Evolutionary conservation across 176 grass and related monocot genomes (phyloP).

Genomic region (Themeda triandra): DNA sequence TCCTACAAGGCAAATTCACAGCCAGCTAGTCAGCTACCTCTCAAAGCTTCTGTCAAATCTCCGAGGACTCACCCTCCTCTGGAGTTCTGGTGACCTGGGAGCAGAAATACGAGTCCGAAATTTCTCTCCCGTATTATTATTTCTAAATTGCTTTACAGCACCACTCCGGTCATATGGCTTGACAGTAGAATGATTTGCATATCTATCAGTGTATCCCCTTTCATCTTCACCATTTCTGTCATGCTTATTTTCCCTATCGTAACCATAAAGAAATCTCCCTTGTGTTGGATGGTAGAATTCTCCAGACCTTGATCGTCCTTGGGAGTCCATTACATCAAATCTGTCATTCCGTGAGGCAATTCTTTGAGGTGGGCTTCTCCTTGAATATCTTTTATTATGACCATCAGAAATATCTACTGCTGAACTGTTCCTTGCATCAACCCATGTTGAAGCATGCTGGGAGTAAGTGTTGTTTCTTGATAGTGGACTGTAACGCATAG

Average conservation of each 20-base stretch:
- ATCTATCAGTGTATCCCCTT: slow-evolving; percentile 43
- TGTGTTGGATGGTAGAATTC: slow-evolving; percentile 49
- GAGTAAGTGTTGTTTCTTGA: slow-evolving; percentile 47
- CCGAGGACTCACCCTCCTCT: slow-evolving; percentile 51
- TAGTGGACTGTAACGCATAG: slow-evolving; percentile 39
- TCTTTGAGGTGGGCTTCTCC: slow-evolving; percentile 54
- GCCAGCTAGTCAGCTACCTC: slow-evolving; percentile 36
- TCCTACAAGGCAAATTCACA: slow-evolving; percentile 35
- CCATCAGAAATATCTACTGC: slow-evolving; percentile 53
- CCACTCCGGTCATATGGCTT: slow-evolving; percentile 53
- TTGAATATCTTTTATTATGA: slow-evolving; percentile 46
- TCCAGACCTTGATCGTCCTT: slow-evolving; percentile 48
- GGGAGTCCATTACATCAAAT: slow-evolving; percentile 45
- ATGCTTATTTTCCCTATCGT: slow-evolving; percentile 51
- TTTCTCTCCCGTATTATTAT: slow-evolving; percentile 45
- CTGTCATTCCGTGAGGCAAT: slow-evolving; percentile 36
- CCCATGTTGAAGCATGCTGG: slow-evolving; percentile 58
- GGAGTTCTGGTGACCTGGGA: slow-evolving; percentile 45
- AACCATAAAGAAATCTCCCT: slow-evolving; percentile 45
- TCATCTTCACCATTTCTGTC: slow-evolving; percentile 39
- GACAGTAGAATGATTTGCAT: slow-evolving; percentile 42
- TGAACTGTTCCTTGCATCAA: slow-evolving; percentile 66
- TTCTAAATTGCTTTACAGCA: slow-evolving; percentile 37
- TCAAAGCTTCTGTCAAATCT: slow-evolving; percentile 45
- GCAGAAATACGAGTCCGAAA: slow-evolving; percentile 40